Evolutionary conservation across 352 stramenopile genomes (phyloP).

Genomic region (Phytophthora litchii): DNA sequence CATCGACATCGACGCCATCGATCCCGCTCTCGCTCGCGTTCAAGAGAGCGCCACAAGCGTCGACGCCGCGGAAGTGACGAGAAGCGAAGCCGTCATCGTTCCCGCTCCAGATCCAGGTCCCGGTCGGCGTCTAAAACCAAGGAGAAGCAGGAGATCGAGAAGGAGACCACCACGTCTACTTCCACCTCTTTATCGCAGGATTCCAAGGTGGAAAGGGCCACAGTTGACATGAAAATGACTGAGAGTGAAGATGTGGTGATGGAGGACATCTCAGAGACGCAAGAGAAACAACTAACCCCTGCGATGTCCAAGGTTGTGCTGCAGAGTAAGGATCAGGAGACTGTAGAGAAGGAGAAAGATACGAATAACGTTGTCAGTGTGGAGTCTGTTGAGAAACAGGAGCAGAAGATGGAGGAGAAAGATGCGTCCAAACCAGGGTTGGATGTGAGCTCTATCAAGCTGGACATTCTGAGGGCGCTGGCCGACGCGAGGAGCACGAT

Average conservation of each 20-base stretch:
- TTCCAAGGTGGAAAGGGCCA: conserved; percentile 1
- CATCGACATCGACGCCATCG: conserved; percentile 26
- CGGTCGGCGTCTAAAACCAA: conserved; percentile 13
- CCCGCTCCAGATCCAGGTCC: conserved; percentile 21
- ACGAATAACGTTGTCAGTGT: conserved; percentile 10
- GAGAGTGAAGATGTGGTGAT: conserved; percentile 1
- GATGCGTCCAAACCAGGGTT: conserved; percentile 24
- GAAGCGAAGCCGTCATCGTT: conserved; percentile 1
- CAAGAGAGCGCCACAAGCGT: conserved; percentile 35
- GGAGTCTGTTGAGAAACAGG: conserved; percentile 18
- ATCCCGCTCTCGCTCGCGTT: conserved; percentile 32
- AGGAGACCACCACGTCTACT: neutral
- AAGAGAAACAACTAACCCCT: neutral
- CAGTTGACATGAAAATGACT: conserved; percentile 5
- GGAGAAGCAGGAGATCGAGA: conserved; percentile 11
- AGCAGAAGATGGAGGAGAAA: conserved; percentile 6
- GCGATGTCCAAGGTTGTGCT: conserved; percentile 1
- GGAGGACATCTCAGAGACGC: conserved; percentile 6
- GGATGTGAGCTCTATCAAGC: conserved; percentile 80
- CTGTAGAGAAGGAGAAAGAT: conserved; percentile 14
- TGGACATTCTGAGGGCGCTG: conserved; percentile 80
- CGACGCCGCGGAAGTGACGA: conserved; percentile 21
- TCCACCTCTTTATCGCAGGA: conserved; percentile 10
- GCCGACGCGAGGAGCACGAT: conserved; percentile 78
- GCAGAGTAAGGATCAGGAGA: conserved; percentile 11